These are phyloP conservation scores for Panicum miliaceum DNA, from an alignment of 176 grass and related monocot genomes.

Conservation along the genomic window DNA sequence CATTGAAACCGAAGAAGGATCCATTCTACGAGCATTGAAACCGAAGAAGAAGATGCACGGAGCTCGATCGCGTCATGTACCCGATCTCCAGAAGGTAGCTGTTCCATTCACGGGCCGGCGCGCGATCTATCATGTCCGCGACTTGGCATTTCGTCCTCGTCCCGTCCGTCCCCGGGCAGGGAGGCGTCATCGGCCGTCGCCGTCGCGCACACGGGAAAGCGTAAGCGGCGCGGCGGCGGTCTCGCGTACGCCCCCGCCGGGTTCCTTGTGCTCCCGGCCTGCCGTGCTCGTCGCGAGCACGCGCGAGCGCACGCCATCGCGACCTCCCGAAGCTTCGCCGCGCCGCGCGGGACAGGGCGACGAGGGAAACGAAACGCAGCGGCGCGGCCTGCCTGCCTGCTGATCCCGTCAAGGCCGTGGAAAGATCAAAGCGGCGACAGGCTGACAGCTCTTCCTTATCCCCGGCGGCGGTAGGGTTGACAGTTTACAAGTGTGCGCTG, in stretches of 20 bases:
- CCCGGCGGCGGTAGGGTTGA: background rate
- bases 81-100: background rate
- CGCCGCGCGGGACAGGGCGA: conserved; percentile 9
- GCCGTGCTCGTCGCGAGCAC: background rate
- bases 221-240: background rate
- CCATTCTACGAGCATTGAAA: background rate
- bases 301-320: background rate
- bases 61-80: background rate
- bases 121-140: too few species aligned
- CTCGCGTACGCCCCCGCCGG: background rate
- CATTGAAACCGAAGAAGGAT: conserved; percentile 11
- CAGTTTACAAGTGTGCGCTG: background rate
- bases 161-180: background rate
- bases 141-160: background rate
- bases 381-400: background rate
- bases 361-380: background rate
- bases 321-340: conserved; percentile 27
- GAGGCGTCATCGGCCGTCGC: background rate
- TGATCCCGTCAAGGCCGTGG: conserved; percentile 21
- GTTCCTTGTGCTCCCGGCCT: background rate
- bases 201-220: conserved; percentile 11
- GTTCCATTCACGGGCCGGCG: conserved; percentile 24
- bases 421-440: conserved; percentile 12
- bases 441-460: background rate
- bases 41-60: background rate